Conservation (phyloP, 768 basidiomycete genomes). For the Cubamyces sp. region DNA sequence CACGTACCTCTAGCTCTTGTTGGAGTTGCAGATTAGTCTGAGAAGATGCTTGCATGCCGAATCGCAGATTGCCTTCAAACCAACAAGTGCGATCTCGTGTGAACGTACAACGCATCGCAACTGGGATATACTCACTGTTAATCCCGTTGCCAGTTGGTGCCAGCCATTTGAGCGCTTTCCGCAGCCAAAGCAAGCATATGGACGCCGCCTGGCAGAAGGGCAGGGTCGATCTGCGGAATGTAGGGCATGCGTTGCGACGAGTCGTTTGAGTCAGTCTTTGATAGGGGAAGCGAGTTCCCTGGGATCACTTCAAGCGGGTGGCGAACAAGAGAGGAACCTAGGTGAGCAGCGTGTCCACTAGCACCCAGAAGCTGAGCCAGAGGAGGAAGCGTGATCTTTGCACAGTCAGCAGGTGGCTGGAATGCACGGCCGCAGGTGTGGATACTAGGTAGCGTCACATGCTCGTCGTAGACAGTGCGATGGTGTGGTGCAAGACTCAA, state of each 20-base stretch:
- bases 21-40: too few relatives aligned
- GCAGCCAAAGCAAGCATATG: slow-evolving; percentile 12
- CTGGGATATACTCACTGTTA: too few relatives aligned
- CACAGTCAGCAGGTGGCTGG: background rate
- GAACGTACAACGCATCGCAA: too few relatives aligned
- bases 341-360: background rate
- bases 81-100: too few relatives aligned
- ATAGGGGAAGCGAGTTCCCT: background rate
- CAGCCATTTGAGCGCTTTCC: background rate
- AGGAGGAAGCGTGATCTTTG: slow-evolving; percentile 13
- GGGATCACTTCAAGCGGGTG: slow-evolving; percentile 5
- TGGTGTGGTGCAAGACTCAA: background rate
- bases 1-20: too few relatives aligned
- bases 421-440: slow-evolving; percentile 1
- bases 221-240: slow-evolving; percentile 23
- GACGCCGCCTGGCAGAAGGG: slow-evolving; percentile 15
- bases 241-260: background rate
- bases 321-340: background rate
- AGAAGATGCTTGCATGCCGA: too few relatives aligned
- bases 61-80: too few relatives aligned
- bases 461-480: background rate
- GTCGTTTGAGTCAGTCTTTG: background rate
- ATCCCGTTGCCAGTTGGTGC: too few relatives aligned
- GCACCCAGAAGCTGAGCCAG: slow-evolving; percentile 11
- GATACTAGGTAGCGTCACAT: slow-evolving; percentile 13